Conservation (phyloP, 2,329 filamentous ascomycete genomes). For the Colletotrichum lupini region DNA sequence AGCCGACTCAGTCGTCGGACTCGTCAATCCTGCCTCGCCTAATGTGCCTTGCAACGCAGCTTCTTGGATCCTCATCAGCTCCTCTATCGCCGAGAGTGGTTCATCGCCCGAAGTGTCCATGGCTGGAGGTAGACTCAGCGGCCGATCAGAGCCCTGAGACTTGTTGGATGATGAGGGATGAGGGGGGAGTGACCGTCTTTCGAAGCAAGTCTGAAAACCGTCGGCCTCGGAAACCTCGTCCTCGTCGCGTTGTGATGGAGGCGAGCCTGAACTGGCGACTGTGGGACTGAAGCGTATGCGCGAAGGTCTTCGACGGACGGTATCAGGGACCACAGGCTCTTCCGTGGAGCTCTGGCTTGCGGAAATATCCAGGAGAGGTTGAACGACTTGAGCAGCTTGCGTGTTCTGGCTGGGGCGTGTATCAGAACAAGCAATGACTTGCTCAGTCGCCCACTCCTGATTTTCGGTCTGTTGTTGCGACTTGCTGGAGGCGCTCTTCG, state of each 20-base stretch:
- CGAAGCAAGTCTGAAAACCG: conserved; percentile 14
- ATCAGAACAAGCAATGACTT: conserved; percentile 15
- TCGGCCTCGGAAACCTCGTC: conserved; percentile 11
- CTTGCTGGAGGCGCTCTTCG: neutral
- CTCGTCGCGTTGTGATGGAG: neutral
- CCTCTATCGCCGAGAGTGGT: conserved; percentile 31
- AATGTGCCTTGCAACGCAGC: conserved; percentile 12
- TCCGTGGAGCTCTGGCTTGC: conserved; percentile 13
- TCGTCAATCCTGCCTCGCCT: neutral
- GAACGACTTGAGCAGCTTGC: conserved; percentile 36
- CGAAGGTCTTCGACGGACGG: conserved; percentile 27
- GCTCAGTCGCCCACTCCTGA: neutral
- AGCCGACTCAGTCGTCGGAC: neutral
- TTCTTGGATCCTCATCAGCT: conserved; percentile 28
- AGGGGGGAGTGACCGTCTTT: conserved; percentile 8
- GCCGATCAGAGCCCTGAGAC: neutral
- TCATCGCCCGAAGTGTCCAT: conserved; percentile 20
- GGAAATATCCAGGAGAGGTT: conserved; percentile 13
- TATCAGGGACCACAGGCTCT: conserved; percentile 35
- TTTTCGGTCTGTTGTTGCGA: neutral
- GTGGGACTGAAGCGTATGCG: neutral
- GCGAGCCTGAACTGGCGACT: neutral
- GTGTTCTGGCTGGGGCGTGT: conserved; percentile 10
- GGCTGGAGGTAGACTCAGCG: neutral
- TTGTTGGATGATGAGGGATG: neutral